These are phyloP conservation scores for Saccharomycopsis sp. DNA, from an alignment of 805 yeast genomes.

Conservation along the genomic window DNA sequence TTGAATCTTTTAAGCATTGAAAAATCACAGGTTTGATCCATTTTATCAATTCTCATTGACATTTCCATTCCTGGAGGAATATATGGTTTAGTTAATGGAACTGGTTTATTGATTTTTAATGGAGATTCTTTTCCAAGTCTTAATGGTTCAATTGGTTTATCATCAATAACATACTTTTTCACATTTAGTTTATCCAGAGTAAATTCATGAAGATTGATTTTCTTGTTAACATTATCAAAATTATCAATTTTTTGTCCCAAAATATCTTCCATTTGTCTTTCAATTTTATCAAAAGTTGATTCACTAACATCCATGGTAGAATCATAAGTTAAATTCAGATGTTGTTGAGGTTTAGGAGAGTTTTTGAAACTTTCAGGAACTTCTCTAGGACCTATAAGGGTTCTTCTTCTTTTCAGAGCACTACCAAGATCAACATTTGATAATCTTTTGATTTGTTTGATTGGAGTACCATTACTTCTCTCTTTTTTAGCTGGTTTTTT, in stretches of 20 bases:
- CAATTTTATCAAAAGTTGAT: not conserved
- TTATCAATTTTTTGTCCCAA: not conserved
- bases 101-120: not conserved
- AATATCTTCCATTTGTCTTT: conserved; percentile 1
- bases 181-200: too few species aligned
- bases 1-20: conserved; percentile 5
- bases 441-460: conserved; percentile 7
- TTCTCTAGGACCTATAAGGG: conserved; percentile 34
- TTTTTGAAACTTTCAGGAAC: conserved; percentile 21
- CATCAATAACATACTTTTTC: not conserved
- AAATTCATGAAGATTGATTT: too few species aligned
- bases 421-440: conserved; percentile 14
- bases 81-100: not conserved
- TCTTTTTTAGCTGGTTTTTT: not conserved
- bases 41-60: conserved; percentile 1
- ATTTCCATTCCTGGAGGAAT: not conserved
- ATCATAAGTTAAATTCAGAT: not conserved
- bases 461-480: not conserved
- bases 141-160: not conserved
- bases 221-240: not conserved
- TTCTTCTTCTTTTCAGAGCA: conserved; percentile 28
- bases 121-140: too few species aligned
- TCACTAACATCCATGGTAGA: not conserved
- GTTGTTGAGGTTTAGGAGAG: not conserved
- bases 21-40: conserved; percentile 3